phyloP scores from a whole-genome alignment of 805 yeast genomes.

The Metschnikowia sp. region DNA sequence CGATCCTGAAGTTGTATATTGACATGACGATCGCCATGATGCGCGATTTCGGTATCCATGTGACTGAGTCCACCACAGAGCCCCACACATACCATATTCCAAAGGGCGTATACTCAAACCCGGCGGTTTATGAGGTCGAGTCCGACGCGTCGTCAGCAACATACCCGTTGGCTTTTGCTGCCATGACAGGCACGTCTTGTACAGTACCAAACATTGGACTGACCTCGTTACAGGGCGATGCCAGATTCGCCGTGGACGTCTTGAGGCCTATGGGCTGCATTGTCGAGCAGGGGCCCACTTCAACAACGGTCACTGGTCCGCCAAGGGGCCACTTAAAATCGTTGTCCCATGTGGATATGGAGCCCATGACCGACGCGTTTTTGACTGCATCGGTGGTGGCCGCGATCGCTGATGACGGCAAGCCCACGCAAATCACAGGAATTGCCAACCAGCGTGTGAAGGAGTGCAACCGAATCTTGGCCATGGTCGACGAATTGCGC shows the following conservation, averaged over 20 bases:
- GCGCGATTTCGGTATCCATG: constrained; percentile 82
- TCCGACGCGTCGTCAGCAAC: constrained; percentile 98
- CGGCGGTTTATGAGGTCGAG: constrained; percentile 82
- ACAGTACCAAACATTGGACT: constrained; percentile 94
- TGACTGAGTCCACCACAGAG: constrained; percentile 64
- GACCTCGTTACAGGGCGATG: constrained; percentile 93
- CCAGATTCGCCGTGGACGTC: constrained; percentile 92
- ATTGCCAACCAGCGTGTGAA: constrained; percentile 98
- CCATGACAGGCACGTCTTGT: constrained; percentile 88
- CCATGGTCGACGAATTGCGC: constrained; percentile 85
- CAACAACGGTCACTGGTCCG: constrained; percentile 94
- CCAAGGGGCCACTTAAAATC: constrained; percentile 65
- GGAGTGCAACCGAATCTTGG: constrained; percentile 93
- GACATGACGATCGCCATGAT: constrained; percentile 97
- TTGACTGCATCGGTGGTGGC: constrained; percentile 96
- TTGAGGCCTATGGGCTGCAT: constrained; percentile 92
- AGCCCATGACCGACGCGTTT: constrained; percentile 99
- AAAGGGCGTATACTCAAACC: constrained; percentile 73
- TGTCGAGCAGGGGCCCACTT: constrained; percentile 76
- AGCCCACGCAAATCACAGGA: constrained; percentile 71
- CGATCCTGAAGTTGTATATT: constrained; percentile 91
- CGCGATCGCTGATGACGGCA: constrained; percentile 71
- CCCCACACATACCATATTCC: constrained; percentile 89
- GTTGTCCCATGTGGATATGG: constrained; percentile 85
- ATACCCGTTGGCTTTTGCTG: constrained; percentile 96